phyloP scores from a whole-genome alignment of 441 rosid genomes.

The Geranium incanum region DNA sequence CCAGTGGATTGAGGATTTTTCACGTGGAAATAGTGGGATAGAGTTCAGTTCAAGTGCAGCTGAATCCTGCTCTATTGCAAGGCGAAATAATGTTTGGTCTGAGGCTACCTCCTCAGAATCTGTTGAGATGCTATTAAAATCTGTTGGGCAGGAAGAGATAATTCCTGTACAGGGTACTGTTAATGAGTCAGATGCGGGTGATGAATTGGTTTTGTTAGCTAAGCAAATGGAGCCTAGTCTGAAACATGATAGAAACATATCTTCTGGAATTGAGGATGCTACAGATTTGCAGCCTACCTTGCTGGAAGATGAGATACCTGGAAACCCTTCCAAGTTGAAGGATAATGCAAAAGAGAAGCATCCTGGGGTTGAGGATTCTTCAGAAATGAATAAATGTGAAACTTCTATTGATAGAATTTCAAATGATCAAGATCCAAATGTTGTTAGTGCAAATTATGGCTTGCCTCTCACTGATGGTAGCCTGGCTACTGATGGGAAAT shows the following conservation, averaged over 20 bases:
- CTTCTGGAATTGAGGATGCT: constrained; percentile 32
- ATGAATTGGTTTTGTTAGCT: constrained; percentile 65
- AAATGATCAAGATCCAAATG: constrained; percentile 29
- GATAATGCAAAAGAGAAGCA: constrained; percentile 35
- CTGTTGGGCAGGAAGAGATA: constrained; percentile 86
- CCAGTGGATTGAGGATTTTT: constrained; percentile 94
- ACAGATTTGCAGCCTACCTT: constrained; percentile 29
- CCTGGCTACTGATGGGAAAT: constrained; percentile 20
- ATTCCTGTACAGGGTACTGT: constrained; percentile 36
- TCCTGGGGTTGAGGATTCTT: constrained; percentile 35
- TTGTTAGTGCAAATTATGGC: constrained; percentile 23
- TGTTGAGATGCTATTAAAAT: constrained; percentile 97
- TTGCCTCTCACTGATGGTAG: constrained; percentile 26
- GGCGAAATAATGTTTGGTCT: constrained; percentile 95
- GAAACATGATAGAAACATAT: constrained; percentile 33
- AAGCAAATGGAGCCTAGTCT: constrained; percentile 66
- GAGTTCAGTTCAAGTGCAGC: constrained; percentile 76
- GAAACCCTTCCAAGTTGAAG: constrained; percentile 30
- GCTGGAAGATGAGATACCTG: constrained; percentile 32
- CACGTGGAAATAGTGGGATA: constrained; percentile 62
- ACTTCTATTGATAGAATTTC: constrained; percentile 32
- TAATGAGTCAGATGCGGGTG: constrained; percentile 56
- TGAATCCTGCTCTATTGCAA: constrained; percentile 68
- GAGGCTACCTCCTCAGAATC: constrained; percentile 98
- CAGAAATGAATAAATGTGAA: constrained; percentile 28